A percentile compares a stretch with the other conserved stretches of the same genome.
Conservation (phyloP, 2,329 filamentous ascomycete genomes). For the Aureobasidium sp. region DNA sequence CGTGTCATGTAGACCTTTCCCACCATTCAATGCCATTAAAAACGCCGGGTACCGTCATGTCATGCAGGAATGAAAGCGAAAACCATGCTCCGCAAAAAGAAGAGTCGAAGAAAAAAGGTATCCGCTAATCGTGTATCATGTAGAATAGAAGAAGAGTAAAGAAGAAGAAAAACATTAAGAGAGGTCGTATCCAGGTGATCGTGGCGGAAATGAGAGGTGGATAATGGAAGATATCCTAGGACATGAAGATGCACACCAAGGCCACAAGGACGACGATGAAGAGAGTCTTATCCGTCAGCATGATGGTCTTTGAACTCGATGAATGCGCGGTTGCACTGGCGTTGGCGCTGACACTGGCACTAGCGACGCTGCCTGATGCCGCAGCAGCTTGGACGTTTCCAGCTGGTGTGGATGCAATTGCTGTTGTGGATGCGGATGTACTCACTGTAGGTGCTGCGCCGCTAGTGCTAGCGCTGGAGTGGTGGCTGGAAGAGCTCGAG, state of each 20-base stretch:
- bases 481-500: background rate
- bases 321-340: background rate
- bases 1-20: background rate
- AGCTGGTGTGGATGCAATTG: background rate
- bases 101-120: background rate
- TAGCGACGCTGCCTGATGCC: slow-evolving; percentile 1
- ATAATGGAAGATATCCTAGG: background rate
- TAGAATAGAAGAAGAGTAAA: slow-evolving; percentile 1
- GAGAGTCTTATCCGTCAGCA: slow-evolving; percentile 6
- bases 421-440: background rate
- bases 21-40: background rate
- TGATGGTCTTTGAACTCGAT: background rate
- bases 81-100: background rate
- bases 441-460: slow-evolving; percentile 4
- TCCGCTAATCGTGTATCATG: slow-evolving; percentile 1
- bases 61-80: background rate
- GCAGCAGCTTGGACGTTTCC: background rate
- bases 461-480: background rate
- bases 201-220: background rate
- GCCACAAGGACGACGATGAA: background rate
- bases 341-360: background rate
- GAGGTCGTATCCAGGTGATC: background rate
- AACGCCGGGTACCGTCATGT: background rate
- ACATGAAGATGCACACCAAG: slow-evolving; percentile 1
- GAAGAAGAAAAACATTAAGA: background rate